Evolutionary conservation across 1,139 yeast species (phyloP).

Genomic region (Geotrichum aggregatum): DNA sequence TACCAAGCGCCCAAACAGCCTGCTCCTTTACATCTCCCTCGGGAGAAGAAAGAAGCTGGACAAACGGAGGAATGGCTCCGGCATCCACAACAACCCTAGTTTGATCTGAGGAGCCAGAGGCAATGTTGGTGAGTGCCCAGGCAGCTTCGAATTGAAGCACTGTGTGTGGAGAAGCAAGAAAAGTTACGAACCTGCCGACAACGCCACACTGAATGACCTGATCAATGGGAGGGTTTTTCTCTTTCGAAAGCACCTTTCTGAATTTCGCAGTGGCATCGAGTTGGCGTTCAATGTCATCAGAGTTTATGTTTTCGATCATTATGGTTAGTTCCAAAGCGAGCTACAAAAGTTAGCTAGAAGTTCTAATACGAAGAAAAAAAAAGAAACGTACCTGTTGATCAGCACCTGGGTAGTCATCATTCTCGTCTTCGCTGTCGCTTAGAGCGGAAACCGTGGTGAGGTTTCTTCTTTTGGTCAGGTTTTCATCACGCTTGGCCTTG

Average conservation of each 20-base stretch:
- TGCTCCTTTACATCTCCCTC: constrained; percentile 93
- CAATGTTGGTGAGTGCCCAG: constrained; percentile 97
- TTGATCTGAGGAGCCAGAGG: constrained; percentile 87
- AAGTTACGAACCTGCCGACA: constrained; percentile 81
- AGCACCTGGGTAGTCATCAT: constrained; percentile 28
- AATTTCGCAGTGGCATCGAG: constrained; percentile 87
- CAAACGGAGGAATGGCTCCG: constrained; percentile 93
- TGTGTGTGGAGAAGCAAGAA: constrained; percentile 73
- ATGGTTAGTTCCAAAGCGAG: neutral
- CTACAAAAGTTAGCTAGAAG: neutral
- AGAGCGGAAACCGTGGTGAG: constrained; percentile 47
- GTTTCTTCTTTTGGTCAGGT: constrained; percentile 87
- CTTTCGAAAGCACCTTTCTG: constrained; percentile 89
- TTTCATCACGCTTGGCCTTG: constrained; percentile 94
- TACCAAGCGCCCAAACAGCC: constrained; percentile 98
- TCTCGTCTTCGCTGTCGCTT: constrained; percentile 47
- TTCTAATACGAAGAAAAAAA: neutral
- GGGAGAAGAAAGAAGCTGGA: constrained; percentile 69
- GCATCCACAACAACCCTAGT: constrained; percentile 86
- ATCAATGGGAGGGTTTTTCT: constrained; percentile 94
- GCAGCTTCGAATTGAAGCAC: constrained; percentile 96
- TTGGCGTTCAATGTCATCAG: constrained; percentile 74
- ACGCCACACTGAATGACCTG: constrained; percentile 90
- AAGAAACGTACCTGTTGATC: neutral
- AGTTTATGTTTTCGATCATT: constrained; percentile 43